Evolutionary conservation across 2,329 filamentous ascomycete genomes (phyloP), one percentile per base, ranked within the genome.

Genomic region (Moelleriella libera): DNA sequence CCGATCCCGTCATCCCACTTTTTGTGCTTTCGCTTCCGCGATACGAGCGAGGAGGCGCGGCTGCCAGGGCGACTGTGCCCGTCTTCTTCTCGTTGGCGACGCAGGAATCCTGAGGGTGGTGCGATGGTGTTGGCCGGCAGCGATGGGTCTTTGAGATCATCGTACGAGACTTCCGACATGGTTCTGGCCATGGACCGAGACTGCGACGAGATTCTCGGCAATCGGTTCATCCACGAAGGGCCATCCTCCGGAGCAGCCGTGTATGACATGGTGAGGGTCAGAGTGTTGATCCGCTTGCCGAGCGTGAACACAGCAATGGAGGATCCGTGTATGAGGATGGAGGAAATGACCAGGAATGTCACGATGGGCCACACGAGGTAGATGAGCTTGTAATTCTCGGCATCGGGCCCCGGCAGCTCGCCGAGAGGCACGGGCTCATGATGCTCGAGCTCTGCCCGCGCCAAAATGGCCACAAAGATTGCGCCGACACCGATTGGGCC

Each of bases 261-360:
- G 68, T 97, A 98, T 0, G 92, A 96, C 78, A 98, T 86, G 48
- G 92, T 96, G 51, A 98, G 74, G 1, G 87, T 89, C 54, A 98
- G 68, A 0, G 92, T 97, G 68, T 97, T 97, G 76, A 98, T 98
- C 51, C 86, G 89, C 66, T 97, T 98, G 57, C 92, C 92, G 1
- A 98, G 78, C 0, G 92, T 97, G 58, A 98, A 98, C 7, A 98
- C 92, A 5, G 92, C 92, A 56, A 98, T 85, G 0, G 92, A 97
- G n/a, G 92, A 97, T 28, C 92, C 92, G 58, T 98, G 92, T 1
- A 98, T 87, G 39, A 97, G 67, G 57, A 98, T 98, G 10, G 92
- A 98, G 4, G 85, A 76, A 47, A 98, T 86, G 51, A 98, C 90
- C 58, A 98, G 70, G 65, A 98, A 98, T 0, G 87, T 88, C 0